Conservation (phyloP, 805 yeast genomes). For the Wickerhamomyces ciferrii region DNA sequence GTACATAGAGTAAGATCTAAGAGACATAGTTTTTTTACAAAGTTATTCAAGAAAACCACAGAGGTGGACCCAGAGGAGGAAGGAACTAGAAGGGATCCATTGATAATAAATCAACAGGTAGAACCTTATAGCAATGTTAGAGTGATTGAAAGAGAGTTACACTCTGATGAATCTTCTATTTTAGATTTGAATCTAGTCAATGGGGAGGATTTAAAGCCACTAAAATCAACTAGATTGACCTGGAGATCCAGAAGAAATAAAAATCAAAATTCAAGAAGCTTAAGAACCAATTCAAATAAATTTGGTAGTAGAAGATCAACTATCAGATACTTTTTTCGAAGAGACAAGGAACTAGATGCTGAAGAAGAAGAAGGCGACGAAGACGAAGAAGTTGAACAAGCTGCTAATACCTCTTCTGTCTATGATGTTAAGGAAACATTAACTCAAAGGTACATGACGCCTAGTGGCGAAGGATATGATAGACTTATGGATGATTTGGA, state of each 20-base stretch:
- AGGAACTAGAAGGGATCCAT: too few relatives aligned
- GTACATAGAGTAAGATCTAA: neutral
- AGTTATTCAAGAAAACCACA: neutral
- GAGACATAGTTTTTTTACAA: neutral
- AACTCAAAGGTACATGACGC: conserved; percentile 20
- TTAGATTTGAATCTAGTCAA: neutral
- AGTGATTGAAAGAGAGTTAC: neutral
- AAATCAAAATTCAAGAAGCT: too few relatives aligned
- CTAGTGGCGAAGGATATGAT: conserved; percentile 9
- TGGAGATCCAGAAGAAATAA: neutral
- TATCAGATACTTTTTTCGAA: too few relatives aligned
- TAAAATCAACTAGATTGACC: neutral
- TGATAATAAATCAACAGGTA: too few relatives aligned
- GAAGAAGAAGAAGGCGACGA: too few relatives aligned
- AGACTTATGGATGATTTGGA: conserved; percentile 18
- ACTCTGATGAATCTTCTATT: neutral
- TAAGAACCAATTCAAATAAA: neutral
- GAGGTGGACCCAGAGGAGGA: neutral
- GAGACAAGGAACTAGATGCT: too few relatives aligned
- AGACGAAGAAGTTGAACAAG: neutral
- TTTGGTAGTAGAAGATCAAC: too few relatives aligned
- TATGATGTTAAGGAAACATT: conserved; percentile 17
- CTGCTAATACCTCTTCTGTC: neutral
- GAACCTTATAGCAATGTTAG: too few relatives aligned
- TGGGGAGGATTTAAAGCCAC: neutral